Evolutionary conservation across 2,329 filamentous ascomycete genomes (phyloP), one percentile per base, ranked within the genome.

Genomic region (Paraphoma sp.): DNA sequence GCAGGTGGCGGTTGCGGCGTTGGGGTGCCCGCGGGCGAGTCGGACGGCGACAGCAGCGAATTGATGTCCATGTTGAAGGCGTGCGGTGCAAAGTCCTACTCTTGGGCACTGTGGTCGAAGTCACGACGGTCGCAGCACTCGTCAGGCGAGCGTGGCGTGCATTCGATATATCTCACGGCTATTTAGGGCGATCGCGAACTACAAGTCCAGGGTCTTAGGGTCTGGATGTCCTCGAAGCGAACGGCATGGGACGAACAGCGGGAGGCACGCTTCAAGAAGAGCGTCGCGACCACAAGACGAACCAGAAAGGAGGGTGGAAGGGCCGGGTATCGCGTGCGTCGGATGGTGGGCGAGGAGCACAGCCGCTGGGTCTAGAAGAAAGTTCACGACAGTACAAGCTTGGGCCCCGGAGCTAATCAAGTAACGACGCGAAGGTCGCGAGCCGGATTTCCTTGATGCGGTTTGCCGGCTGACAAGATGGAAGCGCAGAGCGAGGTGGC

Each of bases 21-120:
- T 23, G 76, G 72, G 45, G 76, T 75, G 56, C 63, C 64, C 43
- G 74, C 69, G 49, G 79, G 71, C 64, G 78, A 78, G 55, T 81
- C 79, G 59, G 80, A 78, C 40, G 81, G 80, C 67, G 80, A 82
- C 49, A 83, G 67, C 49, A 83, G 72, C 45, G 78, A 79, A 66
- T 80, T 80, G 76, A 82, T 83, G 64, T 83, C 78, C 81, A 83
- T 82, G 43, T 45, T 59, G 63, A 17, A 7, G 8, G n/a, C 17
- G 28, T 31, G 42, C 40, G 10, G 44, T 45, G 53, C 42, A 43
- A 36, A 42, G 16, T 12, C 33, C 36, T 48, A 56, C 48, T 54
- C 31, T 46, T 47, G 40, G 44, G 40, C 28, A 48, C 33, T 7
- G 14, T 36, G 14, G 33, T 36, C 33, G 33, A 36, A 36, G 23